Evolutionary conservation across 1,284 basidiomycete species (phyloP).

Genomic region (Cutaneotrichosporon sp.): DNA sequence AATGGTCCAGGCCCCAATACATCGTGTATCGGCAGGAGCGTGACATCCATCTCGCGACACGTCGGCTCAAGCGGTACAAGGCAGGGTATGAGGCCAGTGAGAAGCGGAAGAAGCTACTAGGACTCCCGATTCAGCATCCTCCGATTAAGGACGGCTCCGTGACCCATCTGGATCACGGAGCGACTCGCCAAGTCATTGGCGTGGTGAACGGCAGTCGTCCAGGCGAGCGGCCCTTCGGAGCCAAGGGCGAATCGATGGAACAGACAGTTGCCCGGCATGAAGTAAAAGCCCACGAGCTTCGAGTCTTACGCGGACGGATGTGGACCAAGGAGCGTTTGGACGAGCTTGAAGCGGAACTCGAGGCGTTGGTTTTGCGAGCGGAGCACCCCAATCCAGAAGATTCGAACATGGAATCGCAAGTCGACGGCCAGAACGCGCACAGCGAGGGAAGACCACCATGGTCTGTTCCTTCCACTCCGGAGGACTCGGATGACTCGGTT

Average conservation of each 20-base stretch:
- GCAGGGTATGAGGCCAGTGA: neutral
- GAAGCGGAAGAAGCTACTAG: neutral
- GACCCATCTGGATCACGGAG: too few species aligned
- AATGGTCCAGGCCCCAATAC: conserved; percentile 26
- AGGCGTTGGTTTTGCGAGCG: neutral
- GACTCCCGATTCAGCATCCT: neutral
- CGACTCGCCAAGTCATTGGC: conserved; percentile 4
- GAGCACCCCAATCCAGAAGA: neutral
- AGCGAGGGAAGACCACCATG: too few species aligned
- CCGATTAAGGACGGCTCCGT: conserved; percentile 2
- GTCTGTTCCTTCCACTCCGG: neutral
- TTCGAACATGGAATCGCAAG: too few species aligned
- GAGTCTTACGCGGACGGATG: neutral
- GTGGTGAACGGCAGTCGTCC: neutral
- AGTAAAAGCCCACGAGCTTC: neutral
- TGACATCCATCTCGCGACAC: neutral
- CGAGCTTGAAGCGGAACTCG: neutral
- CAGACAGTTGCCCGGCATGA: neutral
- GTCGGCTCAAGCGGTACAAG: neutral
- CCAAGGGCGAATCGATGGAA: neutral
- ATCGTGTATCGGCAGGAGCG: conserved; percentile 22
- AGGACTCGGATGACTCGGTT: conserved; percentile 5
- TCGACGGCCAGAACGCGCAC: too few species aligned
- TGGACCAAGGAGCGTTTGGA: neutral
- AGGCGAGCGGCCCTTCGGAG: neutral